Percentiles rank a stretch among this genome's conserved stretches.
phyloP scores from a whole-genome alignment of 495 filamentous ascomycete species.

The Bacidia gigantensis region DNA sequence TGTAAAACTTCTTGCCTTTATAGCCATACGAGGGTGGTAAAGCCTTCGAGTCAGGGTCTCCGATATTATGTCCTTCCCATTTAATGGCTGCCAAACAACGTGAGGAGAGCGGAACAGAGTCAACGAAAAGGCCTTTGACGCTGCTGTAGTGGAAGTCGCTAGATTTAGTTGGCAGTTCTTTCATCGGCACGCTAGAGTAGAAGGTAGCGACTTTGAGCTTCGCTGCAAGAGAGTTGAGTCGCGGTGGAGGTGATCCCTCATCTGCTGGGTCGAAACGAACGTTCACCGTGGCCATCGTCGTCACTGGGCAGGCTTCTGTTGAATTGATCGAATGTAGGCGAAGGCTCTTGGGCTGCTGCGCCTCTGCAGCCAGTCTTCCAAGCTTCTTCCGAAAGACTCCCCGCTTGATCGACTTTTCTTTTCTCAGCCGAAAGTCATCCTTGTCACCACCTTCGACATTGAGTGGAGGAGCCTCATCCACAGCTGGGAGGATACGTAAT shows the following conservation, averaged over 20 bases:
- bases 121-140: conserved; percentile 48
- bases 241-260: conserved; percentile 46
- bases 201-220: conserved; percentile 68
- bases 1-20: conserved; percentile 42
- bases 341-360: conserved; percentile 58
- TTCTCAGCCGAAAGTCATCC: conserved; percentile 51
- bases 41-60: conserved; percentile 18
- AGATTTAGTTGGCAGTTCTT: conserved; percentile 33
- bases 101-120: conserved; percentile 47
- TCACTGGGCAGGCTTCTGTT: conserved; percentile 24
- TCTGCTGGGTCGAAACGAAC: conserved; percentile 63
- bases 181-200: conserved; percentile 51
- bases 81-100: conserved; percentile 48
- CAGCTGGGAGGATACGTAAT: conserved; percentile 63
- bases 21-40: conserved; percentile 31
- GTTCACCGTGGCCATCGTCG: conserved; percentile 52
- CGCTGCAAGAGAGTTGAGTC: conserved; percentile 47
- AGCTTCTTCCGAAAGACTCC: conserved; percentile 65
- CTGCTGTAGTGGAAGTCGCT: conserved; percentile 33
- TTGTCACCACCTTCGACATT: conserved; percentile 40
- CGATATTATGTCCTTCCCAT: conserved; percentile 45
- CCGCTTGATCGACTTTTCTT: conserved; percentile 65
- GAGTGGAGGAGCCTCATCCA: conserved; percentile 65
- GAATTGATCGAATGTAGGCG: conserved; percentile 39
- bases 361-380: conserved; percentile 58